Base-by-base conservation (phyloP, 2,329 filamentous ascomycete species). In the Penicillium verrucosum region DNA sequence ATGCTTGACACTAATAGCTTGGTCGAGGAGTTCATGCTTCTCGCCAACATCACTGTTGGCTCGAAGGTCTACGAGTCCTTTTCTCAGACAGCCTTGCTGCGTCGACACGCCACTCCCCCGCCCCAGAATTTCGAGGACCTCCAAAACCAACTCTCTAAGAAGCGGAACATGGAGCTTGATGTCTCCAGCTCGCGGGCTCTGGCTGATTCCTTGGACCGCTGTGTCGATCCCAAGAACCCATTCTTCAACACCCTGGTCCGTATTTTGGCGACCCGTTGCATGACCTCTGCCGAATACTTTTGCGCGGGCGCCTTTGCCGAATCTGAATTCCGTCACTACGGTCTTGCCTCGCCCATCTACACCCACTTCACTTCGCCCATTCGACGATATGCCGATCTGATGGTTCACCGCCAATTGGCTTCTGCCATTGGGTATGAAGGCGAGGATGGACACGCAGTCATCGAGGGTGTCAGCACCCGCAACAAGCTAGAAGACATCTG, bases 281-380 rank as follows among this genome's bases (percentile, higher is more conserved):
- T 99, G 94, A 96, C 96, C 82, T 94, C 91, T 52, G 94, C 94
- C 60, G 94, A 99, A 77, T 99, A 99, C 78, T 99, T 99, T 77
- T 94, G 90, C 77, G 90, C 93, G 0, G 94, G 94, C 58, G 92
- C 92, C 7, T 92, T 97, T 73, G 86, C 92, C 0, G 93, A 94
- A 73, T 89, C 91, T 0, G 94, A 97, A 72, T 99, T 96, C 82
- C 86, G 91, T 51, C 95, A 99, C 78, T 99, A 99, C 75, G 94
- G 94, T 65, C 86, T 99, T 36, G 95, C 95, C 0, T 92, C 89
- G 4, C 90, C 95, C 69, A 99, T 99, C 72, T 99, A 99, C 79
- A 99, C 94, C 2, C 94, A 99, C 75, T 99, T 99, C 77, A 99
- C 94, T 0, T 95, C 90, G 4, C 95, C 94, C 4, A 99, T 99